A percentile compares a stretch with the other conserved stretches of the same genome.
phyloP scores from a whole-genome alignment of 2,329 filamentous ascomycete species.

The Diaporthe australafricana region DNA sequence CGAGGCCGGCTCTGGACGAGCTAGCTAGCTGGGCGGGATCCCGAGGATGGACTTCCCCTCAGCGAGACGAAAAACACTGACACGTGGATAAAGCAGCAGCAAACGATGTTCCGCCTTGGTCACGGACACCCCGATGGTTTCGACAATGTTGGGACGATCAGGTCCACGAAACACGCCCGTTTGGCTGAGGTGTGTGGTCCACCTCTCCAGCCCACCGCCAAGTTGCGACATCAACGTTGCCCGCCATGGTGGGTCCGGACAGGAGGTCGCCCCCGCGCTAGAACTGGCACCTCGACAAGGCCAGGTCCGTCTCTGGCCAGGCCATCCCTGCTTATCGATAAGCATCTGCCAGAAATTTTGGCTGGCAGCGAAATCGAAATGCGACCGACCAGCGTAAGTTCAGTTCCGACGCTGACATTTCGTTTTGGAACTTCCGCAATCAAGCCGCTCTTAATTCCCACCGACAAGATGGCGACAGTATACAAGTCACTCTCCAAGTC shows the following conservation, averaged over 20 bases:
- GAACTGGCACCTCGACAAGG: slow-evolving; percentile 5
- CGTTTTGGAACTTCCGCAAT: neutral
- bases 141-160: slow-evolving; percentile 29
- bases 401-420: neutral
- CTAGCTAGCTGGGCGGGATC: neutral
- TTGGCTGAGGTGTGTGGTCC: slow-evolving; percentile 28
- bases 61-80: slow-evolving; percentile 6
- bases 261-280: slow-evolving; percentile 29
- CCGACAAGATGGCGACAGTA: slow-evolving; percentile 73
- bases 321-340: slow-evolving; percentile 32
- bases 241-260: slow-evolving; percentile 21
- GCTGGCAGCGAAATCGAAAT: slow-evolving; percentile 15
- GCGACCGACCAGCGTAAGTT: neutral
- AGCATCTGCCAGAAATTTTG: slow-evolving; percentile 31
- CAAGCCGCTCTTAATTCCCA: neutral
- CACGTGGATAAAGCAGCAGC: slow-evolving; percentile 8
- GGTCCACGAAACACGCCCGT: slow-evolving; percentile 29
- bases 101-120: slow-evolving; percentile 20
- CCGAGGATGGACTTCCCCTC: slow-evolving; percentile 9
- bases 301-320: slow-evolving; percentile 3
- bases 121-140: slow-evolving; percentile 32
- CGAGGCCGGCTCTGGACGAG: slow-evolving; percentile 14
- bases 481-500: slow-evolving; percentile 80
- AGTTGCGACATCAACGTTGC: slow-evolving; percentile 26
- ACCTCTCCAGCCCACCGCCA: slow-evolving; percentile 20